Conservation (phyloP, 106 monocot genomes). For the Platanthera zijinensis region DNA sequence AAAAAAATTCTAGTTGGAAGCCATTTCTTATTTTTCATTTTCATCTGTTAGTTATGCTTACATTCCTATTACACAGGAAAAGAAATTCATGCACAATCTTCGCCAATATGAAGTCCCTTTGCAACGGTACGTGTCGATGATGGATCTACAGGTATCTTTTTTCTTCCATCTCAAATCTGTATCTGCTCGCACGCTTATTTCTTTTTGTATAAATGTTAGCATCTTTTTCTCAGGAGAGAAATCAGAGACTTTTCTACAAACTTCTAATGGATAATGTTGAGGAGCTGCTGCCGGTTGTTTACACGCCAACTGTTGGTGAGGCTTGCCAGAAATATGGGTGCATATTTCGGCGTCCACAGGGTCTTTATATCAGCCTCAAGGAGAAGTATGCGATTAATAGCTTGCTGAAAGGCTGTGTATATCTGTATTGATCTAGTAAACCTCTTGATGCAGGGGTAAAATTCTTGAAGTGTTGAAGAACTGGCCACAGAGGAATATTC, state of each 20-base stretch:
- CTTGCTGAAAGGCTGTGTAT: background rate
- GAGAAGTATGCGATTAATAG: conserved; percentile 17
- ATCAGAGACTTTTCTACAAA: conserved; percentile 94
- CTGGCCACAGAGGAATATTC: conserved; percentile 90
- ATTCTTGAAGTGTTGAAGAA: conserved; percentile 85
- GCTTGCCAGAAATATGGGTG: conserved; percentile 92
- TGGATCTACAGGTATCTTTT: conserved; percentile 58
- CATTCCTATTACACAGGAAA: conserved; percentile 33
- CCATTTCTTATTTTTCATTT: background rate
- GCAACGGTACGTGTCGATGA: conserved; percentile 71
- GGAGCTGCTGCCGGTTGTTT: conserved; percentile 84
- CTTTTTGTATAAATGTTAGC: background rate
- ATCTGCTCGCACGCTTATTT: background rate
- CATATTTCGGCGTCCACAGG: conserved; percentile 81
- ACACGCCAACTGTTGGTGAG: conserved; percentile 91
- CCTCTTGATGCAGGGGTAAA: conserved; percentile 50
- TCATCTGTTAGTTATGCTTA: background rate
- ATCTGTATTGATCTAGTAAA: background rate
- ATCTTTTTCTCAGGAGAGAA: conserved; percentile 50
- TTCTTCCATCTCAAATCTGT: background rate
- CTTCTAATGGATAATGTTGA: conserved; percentile 87
- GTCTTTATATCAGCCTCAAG: conserved; percentile 69
- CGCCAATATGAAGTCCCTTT: conserved; percentile 66
- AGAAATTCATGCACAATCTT: conserved; percentile 67
- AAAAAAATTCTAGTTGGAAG: background rate